Base-by-base conservation (phyloP, 2,329 filamentous ascomycete genomes). In the Trichoderma harzianum region DNA sequence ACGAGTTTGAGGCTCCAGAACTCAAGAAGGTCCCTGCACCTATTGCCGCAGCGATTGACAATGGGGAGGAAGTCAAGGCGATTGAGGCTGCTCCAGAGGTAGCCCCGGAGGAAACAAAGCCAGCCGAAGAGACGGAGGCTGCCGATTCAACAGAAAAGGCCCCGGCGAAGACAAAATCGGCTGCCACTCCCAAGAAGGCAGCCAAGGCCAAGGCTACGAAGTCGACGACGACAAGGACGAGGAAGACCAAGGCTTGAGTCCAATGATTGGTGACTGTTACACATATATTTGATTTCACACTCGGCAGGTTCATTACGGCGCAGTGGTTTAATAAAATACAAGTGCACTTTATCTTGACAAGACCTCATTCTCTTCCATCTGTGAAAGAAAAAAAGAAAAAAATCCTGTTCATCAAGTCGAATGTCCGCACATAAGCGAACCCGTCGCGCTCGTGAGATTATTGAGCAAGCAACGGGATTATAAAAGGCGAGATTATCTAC, bases 1-100 rank as follows among this genome's bases (percentile, higher is more conserved):
- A 99, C 81, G 91, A 96, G 73, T 95, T 94, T 78, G 88, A 93
- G 66, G 87, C 89, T 26, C 93, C 94, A 0, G 83, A 86, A 75
- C 83, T 97, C 75, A 97, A 93, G 85, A 79, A 79, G 10, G 79
- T 83, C 2, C 82, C 85, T 14, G 78, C 82, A 28, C 83, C 84
- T 14, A 24, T 12, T 21, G 21, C 47, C n/a, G 79, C 80, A 47
- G 78, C 80, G 30, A 75, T 83, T 39, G 81, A 82, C 77, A 79
- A 78, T 34, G 80, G 75, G 14, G 78, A 79, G 21, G 78, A 80
- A 66, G 72, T 74, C 70, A 79, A 80, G 69, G 76, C 79, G 4
- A 82, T 83, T 70, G 81, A 86, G 75, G 82, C 79, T 69, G 77
- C 79, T 6, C 76, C 80, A 26, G 77, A 76, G 58, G 66, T 72